Evolutionary conservation across 805 yeast species (phyloP), one percentile per base, ranked within the genome.

Genomic region (Hanseniaspora valbyensis): DNA sequence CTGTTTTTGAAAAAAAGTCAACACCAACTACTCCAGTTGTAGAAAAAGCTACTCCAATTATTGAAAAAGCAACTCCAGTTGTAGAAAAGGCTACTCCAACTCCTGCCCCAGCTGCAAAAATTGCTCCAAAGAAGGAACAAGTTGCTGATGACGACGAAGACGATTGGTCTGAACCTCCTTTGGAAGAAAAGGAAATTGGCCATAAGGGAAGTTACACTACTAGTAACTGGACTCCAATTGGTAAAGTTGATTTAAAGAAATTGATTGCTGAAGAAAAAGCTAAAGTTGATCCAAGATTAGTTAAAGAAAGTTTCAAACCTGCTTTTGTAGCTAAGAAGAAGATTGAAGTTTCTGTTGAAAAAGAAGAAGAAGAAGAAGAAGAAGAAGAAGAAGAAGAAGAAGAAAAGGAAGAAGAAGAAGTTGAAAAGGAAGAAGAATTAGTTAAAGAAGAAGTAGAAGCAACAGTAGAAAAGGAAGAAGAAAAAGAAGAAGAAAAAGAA

Each of bases 221-320:
- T 8, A 67, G 80, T 7, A 61, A 79, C 18, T 78, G 76, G 66
- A 73, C 76, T 59, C 84, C 84, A 46, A 69, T 78, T 46, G 84
- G 84, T 24, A 77, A 76, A 58, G 77, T 78, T 42, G 78, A 79
- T 58, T 56, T 70, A 48, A 65, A 68, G 53, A 66, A 68, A 37
- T 66, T 70, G 4, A 68, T 71, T 52, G 71, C 66, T 30, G 73
- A 68, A 49, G 72, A 71, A 57, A 66, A 62, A 25, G 62, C 69
- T 2, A 67, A 62, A 49, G 71, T 61, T 56, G 78, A 60, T 65
- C 72, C 71, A 61, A 66, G 73, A 58, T 53, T 67, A 36, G 60
- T 65, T 38, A 66, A 40, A 25, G 51, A 48, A 30, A 33, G 54
- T 49, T 62, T 43, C 55, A 60, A 50, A 8, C 39, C 59, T n/a